Evolutionary conservation across 306 rosid species (phyloP), one percentile per base, ranked within the genome.

Genomic region (Pterocarpus macrocarpus): DNA sequence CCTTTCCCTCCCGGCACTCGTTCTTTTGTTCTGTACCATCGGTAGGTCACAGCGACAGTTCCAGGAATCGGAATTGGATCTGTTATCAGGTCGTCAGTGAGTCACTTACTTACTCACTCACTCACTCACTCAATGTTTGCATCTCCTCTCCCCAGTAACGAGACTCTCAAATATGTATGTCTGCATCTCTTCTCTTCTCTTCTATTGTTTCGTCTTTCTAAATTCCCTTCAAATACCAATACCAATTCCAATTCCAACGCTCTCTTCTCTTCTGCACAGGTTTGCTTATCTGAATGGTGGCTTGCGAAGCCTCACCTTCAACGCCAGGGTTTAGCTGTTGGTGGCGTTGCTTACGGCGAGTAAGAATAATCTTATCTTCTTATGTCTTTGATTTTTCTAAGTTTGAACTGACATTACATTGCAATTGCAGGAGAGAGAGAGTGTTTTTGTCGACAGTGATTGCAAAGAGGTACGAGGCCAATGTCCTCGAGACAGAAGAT

Each of bases 261-360:
- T 30, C 58, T 70, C 47, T 43, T 43, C 47, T 52, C 33, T 71
- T 34, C 47, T 14, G 33, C 44, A 1, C 14, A 86, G 87, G 38
- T 82, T 76, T 64, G 70, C 80, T 59, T 86, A 17, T 64, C 67
- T 17, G 85, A 86, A 28, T 86, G 89, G 89, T 86, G 89, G 89
- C 75, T 86, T 16, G 66, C n/a, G 22, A 86, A 86, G 64, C 62
- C 72, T 36, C 70, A 35, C 39, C 17, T 0, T 10, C 80, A 75
- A 4, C 38, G 16, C 77, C 68, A 72, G 34, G 87, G 89, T n/a
- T 76, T 86, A 77, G 83, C 83, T 17, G 56, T 86, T 56, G 85
- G 80, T 2, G 87, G 89, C 7, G 34, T 86, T 52, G 66, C 89
- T 80, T 80, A 82, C 2, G 4, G 58, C 15, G 66, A 47, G 89